Base-by-base conservation (phyloP, 1,284 basidiomycete species). In the Microbotryum saponariae region DNA sequence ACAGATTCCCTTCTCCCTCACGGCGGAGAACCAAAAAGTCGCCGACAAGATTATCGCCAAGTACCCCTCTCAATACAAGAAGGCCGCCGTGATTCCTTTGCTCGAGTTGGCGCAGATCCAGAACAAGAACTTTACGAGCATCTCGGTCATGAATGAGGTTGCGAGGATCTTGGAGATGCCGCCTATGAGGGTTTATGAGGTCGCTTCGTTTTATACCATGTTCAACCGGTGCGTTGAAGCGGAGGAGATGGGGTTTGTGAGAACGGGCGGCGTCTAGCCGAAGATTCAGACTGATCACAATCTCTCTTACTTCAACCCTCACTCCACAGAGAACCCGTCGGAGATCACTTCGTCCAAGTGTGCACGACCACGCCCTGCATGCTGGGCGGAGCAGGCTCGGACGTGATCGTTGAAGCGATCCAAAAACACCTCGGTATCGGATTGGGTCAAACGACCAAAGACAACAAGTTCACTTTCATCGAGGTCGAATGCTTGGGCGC, bases 281-380 rank as follows among this genome's bases (percentile, higher is more conserved):
- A 31, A 31, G 31, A 31, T 8, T 31, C 31, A 10, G 31, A 31
- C 31, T 31, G 31, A 31, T 10, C 31, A 31, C 31, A 7, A 31
- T 31, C 31, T 9, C 31, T 31, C 12, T 27, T 50, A 18, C 23
- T 25, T 50, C 6, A 7, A 7, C 55, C 37, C 45, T 42, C 37
- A 18, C 37, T 42, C 18, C 66, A 91, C 66, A 91, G 91, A 55
- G 92, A 96, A 77, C 96, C 94, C 8, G 91, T 97, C 63, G 94
- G 92, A 58, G 80, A 89, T 73, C 82, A 96, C 77, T 97, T 98
- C 74, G 84, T 99, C n/a, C 94, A 98, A 78, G 88, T 98, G 61
- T 99, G 96, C 82, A 98, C 96, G 47, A 98, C 94, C 46, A 98
- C 96, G 12, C 94, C 94, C 21, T 98, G 96, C 80, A 93, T 94